These are phyloP conservation scores for Sporothrix globosa DNA, from an alignment of 2,329 filamentous ascomycete species.

Conservation along the genomic window DNA sequence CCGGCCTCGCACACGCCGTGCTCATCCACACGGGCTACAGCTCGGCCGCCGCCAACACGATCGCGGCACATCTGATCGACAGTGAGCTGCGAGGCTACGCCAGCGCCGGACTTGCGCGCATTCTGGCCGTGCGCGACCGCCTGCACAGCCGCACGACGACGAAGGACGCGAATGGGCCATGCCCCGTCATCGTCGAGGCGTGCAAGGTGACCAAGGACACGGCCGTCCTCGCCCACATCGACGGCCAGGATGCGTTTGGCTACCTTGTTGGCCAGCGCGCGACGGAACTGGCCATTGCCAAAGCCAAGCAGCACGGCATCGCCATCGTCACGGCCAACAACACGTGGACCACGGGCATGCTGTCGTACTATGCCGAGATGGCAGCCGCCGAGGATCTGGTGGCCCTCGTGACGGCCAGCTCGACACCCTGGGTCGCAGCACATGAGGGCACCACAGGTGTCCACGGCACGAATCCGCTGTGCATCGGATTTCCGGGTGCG, in stretches of 20 bases:
- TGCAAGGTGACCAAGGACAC: background rate
- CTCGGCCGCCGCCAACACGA: background rate
- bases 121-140: background rate
- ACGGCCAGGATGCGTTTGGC: conserved; percentile 10
- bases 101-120: background rate
- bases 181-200: background rate
- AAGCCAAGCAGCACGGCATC: background rate
- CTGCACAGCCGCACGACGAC: background rate
- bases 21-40: conserved; percentile 1
- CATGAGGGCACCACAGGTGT: conserved; percentile 3
- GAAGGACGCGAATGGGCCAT: too few relatives aligned
- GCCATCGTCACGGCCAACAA: conserved; percentile 13
- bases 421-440: conserved; percentile 1
- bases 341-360: conserved; percentile 19
- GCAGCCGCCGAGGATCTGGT: background rate
- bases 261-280: conserved; percentile 10
- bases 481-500: background rate
- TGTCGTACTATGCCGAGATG: conserved; percentile 17
- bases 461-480: background rate
- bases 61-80: conserved; percentile 2
- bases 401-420: background rate
- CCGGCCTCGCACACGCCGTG: background rate
- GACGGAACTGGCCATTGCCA: background rate
- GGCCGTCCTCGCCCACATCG: conserved; percentile 7
- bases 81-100: conserved; percentile 8